Evolutionary conservation across 106 monocot species (phyloP), one percentile per base, ranked within the genome.

Genomic region (Dioscorea dumetorum): DNA sequence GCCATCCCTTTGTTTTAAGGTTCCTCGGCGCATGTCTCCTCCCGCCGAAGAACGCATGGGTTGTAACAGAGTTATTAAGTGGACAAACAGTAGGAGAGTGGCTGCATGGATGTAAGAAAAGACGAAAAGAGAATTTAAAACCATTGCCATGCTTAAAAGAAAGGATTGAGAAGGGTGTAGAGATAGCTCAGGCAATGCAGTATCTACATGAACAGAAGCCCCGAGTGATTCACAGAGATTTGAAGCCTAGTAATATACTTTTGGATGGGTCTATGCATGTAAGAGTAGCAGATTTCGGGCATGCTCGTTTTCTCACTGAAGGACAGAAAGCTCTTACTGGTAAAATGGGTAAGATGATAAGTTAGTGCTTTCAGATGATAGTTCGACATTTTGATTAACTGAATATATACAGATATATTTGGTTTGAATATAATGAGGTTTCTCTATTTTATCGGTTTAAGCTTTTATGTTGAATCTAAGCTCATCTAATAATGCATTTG

Each of bases 131-230:
- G 15, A 70, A 70, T 19, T 33, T 67, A 12, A 48, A 61, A 53
- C 54, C 70, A 4, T 67, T 78, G 19, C 78, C 78, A 32, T 61
- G 66, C 34, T 22, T 83, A 32, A 33, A 50, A 49, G 74, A 83
- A 12, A 83, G 82, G 51, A 33, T 83, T 24, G 67, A 49, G 28
- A 78, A 78, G 63, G 78, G 69, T n/a, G 49, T 78, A 56, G 78
- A 83, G 24, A 78, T 83, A 35, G 73, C 82, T 61, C 74, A 62
- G 31, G 82, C 73, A 24, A 70, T 83, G 74, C 57, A 68, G 56
- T 71, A 83, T n/a, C 78, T 83, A 31, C 82, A 83, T 51, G 74
- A 75, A 20, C 78, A 83, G 53, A 83, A 67, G 33, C 82, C 82
- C 13, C 67, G 41, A 51, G 74, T 83, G 23, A 63, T 83, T 11